Percentiles rank a stretch among this genome's conserved stretches.
These are phyloP conservation scores for Cadophora malorum DNA, from an alignment of 2,329 filamentous ascomycete genomes.

Conservation along the genomic window DNA sequence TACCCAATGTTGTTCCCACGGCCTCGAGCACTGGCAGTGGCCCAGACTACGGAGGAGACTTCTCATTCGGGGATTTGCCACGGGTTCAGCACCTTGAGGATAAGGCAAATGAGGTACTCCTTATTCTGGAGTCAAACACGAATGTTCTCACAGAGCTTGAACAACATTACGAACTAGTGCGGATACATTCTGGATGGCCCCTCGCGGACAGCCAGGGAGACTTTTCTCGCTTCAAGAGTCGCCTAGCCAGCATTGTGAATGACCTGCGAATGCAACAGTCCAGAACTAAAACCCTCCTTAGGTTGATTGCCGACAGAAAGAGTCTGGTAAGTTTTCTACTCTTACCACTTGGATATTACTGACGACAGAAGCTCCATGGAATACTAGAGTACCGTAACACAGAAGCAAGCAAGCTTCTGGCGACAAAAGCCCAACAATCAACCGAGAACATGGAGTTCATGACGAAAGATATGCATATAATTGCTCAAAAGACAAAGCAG, in stretches of 20 bases:
- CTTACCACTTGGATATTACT: no score
- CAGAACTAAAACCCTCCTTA: not conserved
- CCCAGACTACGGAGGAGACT: not conserved
- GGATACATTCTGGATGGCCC: not conserved
- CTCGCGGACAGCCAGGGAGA: not conserved
- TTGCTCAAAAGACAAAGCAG: conserved; percentile 46
- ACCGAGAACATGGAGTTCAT: not conserved
- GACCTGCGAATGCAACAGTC: not conserved
- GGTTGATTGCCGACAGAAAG: not conserved
- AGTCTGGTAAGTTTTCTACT: not conserved
- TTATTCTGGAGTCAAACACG: not conserved
- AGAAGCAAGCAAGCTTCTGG: not conserved
- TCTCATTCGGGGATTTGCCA: not conserved
- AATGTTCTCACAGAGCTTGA: not conserved
- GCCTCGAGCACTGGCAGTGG: no score
- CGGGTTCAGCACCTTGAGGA: not conserved
- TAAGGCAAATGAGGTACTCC: not conserved
- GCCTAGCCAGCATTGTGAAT: not conserved
- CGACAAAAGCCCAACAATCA: not conserved
- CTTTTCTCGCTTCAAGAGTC: not conserved
- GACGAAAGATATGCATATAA: conserved; percentile 38
- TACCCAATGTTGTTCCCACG: not conserved
- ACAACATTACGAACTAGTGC: not conserved
- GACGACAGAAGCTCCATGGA: not conserved
- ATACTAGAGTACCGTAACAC: not conserved